Percentiles rank a stretch among this genome's conserved stretches.
These are phyloP conservation scores for Hordeum marinum DNA, from an alignment of 176 grass and related monocot species.

Conservation along the genomic window DNA sequence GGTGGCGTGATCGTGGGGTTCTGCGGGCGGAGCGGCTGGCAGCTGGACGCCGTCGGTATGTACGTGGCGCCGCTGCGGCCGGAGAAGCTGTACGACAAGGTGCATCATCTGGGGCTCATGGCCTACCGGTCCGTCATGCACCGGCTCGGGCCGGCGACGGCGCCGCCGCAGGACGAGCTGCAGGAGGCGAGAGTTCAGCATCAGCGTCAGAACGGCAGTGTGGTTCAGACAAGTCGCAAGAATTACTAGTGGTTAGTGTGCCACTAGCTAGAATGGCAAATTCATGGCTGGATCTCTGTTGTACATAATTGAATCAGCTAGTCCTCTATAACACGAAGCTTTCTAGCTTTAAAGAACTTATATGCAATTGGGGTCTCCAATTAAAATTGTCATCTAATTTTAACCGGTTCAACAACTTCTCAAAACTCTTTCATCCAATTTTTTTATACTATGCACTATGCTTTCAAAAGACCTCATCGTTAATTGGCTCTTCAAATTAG, in stretches of 20 bases:
- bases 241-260: neutral
- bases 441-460: no score
- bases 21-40: conserved; percentile 34
- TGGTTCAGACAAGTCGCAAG: neutral
- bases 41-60: conserved; percentile 42
- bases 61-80: conserved; percentile 22
- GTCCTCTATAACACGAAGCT: no score
- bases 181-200: neutral
- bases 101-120: conserved; percentile 10
- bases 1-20: conserved; percentile 28
- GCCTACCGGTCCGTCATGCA: conserved; percentile 25
- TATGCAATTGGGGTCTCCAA: no score
- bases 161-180: neutral
- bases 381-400: no score
- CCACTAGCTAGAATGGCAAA: neutral
- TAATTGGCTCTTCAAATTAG: no score
- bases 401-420: no score
- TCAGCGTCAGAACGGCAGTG: neutral
- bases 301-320: no score
- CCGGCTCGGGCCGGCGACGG: neutral
- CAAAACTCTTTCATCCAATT: no score
- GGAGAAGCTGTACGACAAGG: conserved; percentile 26
- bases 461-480: no score
- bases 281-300: neutral
- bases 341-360: no score